phyloP scores from a whole-genome alignment of 2,329 filamentous ascomycete genomes.

The Esteya vermicola region DNA sequence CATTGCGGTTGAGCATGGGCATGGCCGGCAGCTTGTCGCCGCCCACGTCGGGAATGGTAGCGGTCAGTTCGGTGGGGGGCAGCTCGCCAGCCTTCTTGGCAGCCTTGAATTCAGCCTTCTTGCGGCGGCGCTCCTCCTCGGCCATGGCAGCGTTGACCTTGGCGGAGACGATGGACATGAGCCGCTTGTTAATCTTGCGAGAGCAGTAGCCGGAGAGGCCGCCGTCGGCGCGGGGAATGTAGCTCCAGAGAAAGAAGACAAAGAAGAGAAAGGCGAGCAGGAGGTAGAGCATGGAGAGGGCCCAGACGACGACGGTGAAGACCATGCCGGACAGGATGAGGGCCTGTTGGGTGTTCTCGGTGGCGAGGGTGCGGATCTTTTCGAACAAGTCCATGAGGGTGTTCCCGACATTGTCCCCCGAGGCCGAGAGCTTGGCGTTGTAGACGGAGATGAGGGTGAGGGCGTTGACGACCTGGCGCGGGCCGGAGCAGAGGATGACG shows the following conservation, averaged over 20 bases:
- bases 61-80: slow-evolving; percentile 35
- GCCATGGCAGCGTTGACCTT: slow-evolving; percentile 84
- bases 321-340: slow-evolving; percentile 80
- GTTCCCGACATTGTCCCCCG: slow-evolving; percentile 38
- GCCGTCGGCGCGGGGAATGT: slow-evolving; percentile 71
- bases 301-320: slow-evolving; percentile 83
- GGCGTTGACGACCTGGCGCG: slow-evolving; percentile 81
- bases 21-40: slow-evolving; percentile 38
- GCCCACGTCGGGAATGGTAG: slow-evolving; percentile 48
- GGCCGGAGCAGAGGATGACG: slow-evolving; percentile 79
- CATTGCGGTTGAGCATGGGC: slow-evolving; percentile 44
- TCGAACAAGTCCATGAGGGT: slow-evolving; percentile 64
- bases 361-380: slow-evolving; percentile 62
- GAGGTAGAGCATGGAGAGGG: slow-evolving; percentile 63
- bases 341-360: slow-evolving; percentile 62
- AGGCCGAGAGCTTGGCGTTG: slow-evolving; percentile 55
- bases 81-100: slow-evolving; percentile 42
- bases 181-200: slow-evolving; percentile 74
- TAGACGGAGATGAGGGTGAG: slow-evolving; percentile 80
- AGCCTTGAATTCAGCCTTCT: slow-evolving; percentile 33
- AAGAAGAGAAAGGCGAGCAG: slow-evolving; percentile 67
- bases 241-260: slow-evolving; percentile 80
- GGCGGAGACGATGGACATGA: slow-evolving; percentile 69
- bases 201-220: slow-evolving; percentile 76
- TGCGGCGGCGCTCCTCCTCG: slow-evolving; percentile 53